Percentiles rank a stretch among this genome's conserved stretches.
Conservation (phyloP, 179 eudicot species). For the Sideroxylon spinosum region DNA sequence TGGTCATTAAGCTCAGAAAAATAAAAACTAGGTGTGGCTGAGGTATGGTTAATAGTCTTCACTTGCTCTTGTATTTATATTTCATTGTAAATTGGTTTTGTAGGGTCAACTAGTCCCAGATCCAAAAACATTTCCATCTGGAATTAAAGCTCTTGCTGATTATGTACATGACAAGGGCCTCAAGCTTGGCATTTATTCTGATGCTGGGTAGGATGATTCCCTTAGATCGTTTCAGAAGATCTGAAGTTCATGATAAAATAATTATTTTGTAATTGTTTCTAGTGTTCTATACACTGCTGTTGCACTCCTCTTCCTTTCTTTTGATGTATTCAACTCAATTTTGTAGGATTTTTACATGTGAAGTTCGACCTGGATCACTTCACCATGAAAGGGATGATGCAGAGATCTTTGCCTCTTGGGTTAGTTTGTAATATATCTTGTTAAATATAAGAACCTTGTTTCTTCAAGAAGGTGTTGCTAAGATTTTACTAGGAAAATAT, state of each 20-base stretch:
- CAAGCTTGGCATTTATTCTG: constrained; percentile 93
- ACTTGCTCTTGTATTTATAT: background rate
- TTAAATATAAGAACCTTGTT: background rate
- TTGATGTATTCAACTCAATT: constrained; percentile 13
- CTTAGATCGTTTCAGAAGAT: constrained; percentile 12
- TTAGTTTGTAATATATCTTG: constrained; percentile 36
- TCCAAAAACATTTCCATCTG: constrained; percentile 78
- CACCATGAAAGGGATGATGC: constrained; percentile 74
- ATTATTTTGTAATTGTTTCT: background rate
- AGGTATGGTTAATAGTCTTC: background rate
- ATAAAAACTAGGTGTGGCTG: background rate
- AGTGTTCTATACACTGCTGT: background rate
- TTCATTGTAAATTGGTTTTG: constrained; percentile 18
- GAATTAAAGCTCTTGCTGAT: constrained; percentile 84
- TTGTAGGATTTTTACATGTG: constrained; percentile 75
- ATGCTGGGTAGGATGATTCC: constrained; percentile 75
- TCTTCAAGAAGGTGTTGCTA: background rate
- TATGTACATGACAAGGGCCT: constrained; percentile 86
- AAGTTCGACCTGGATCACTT: constrained; percentile 96
- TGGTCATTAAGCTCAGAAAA: background rate
- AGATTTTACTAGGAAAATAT: background rate
- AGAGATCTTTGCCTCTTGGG: constrained; percentile 88
- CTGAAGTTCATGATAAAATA: constrained; percentile 6
- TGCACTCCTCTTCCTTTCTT: constrained; percentile 11
- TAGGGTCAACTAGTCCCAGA: constrained; percentile 80